Evolutionary conservation across 805 yeast genomes (phyloP).

Genomic region (Metschnikowia bowlesiae): DNA sequence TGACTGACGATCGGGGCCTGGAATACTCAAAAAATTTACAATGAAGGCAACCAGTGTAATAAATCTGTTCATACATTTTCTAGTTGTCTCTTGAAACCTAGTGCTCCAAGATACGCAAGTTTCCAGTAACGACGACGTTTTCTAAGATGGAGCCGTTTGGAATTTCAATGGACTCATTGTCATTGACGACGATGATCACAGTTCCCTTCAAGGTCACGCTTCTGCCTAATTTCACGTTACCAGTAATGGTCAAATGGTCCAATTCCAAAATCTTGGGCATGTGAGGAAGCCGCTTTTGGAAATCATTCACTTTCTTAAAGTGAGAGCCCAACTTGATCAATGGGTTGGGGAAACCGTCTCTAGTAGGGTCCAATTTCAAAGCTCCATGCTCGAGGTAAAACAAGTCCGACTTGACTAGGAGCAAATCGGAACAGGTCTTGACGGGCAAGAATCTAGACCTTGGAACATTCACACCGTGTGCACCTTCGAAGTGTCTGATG

Average conservation of each 20-base stretch:
- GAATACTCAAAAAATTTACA: background rate
- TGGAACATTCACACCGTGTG: conserved; percentile 98
- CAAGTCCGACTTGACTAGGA: conserved; percentile 92
- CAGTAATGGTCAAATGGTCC: conserved; percentile 96
- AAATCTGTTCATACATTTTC: background rate
- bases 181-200: conserved; percentile 94
- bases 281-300: conserved; percentile 85
- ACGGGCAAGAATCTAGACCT: conserved; percentile 97
- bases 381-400: conserved; percentile 91
- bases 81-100: conserved; percentile 22
- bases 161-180: conserved; percentile 93
- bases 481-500: conserved; percentile 88
- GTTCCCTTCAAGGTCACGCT: conserved; percentile 92
- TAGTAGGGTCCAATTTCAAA: conserved; percentile 70
- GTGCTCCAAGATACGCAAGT: conserved; percentile 90
- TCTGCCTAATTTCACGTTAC: conserved; percentile 89
- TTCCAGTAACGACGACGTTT: conserved; percentile 96
- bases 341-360: conserved; percentile 91
- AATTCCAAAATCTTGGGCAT: conserved; percentile 95
- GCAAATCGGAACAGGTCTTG: conserved; percentile 91
- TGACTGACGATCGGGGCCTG: background rate
- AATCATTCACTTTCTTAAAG: conserved; percentile 90
- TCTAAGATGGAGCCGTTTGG: conserved; percentile 95
- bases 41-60: background rate
- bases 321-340: conserved; percentile 94